Evolutionary conservation across 1,284 basidiomycete species (phyloP).

Genomic region (Ustilago bromivora): DNA sequence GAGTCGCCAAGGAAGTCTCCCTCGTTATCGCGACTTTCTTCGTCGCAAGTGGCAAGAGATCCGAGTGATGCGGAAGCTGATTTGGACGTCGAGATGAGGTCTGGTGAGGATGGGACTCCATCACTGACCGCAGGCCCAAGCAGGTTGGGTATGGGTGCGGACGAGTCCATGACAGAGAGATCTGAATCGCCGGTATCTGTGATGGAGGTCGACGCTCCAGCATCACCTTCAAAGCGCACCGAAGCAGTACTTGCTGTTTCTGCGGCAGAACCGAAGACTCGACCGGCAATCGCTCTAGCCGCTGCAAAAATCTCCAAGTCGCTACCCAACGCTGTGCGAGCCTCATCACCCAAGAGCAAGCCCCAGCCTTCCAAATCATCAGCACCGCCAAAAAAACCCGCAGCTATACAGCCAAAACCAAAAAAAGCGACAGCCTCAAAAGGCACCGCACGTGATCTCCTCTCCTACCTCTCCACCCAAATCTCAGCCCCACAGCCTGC

Average conservation of each 20-base stretch:
- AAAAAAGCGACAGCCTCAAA: conserved; percentile 7
- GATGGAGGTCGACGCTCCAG: background rate
- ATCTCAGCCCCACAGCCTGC: background rate
- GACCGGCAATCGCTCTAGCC: background rate
- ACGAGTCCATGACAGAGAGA: background rate
- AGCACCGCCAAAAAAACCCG: background rate
- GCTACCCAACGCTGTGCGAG: background rate
- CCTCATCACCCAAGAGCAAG: background rate
- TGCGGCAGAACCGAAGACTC: background rate
- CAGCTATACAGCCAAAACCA: background rate
- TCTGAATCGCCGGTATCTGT: conserved; percentile 2
- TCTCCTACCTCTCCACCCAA: conserved; percentile 22
- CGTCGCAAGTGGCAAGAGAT: background rate
- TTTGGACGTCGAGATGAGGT: background rate
- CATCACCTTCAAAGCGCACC: background rate
- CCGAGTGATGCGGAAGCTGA: background rate
- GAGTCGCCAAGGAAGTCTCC: conserved; percentile 12
- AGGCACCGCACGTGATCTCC: conserved; percentile 14
- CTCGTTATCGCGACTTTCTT: conserved; percentile 3
- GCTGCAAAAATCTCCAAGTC: background rate
- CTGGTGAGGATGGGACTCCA: background rate
- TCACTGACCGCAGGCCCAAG: background rate
- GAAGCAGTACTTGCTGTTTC: background rate
- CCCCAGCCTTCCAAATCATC: background rate
- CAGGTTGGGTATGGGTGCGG: background rate